These are phyloP conservation scores for Ballota nigra DNA, from an alignment of 257 asterid species.

Conservation along the genomic window DNA sequence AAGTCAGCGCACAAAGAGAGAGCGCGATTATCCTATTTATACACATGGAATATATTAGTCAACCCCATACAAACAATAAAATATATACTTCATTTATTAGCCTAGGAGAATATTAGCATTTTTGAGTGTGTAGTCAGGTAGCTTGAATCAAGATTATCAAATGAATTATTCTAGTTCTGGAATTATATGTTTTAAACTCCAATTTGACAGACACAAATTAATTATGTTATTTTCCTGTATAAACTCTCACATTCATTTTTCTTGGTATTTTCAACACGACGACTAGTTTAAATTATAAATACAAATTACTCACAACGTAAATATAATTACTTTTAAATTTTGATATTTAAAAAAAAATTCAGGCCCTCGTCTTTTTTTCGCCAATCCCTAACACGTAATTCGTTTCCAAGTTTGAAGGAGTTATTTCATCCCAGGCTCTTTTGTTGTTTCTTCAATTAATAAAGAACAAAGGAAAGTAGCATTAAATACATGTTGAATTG, in stretches of 20 bases:
- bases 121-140: not conserved
- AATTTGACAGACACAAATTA: not conserved
- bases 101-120: not conserved
- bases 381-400: no score
- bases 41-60: slow-evolving; percentile 19
- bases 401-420: not conserved
- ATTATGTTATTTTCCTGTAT: not conserved
- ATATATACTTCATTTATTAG: slow-evolving; percentile 5
- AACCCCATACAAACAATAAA: not conserved
- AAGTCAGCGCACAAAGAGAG: slow-evolving; percentile 15
- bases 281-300: no score
- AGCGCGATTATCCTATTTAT: slow-evolving; percentile 19
- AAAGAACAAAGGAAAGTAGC: not conserved
- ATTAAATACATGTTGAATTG: not conserved
- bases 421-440: slow-evolving; percentile 11
- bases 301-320: no score
- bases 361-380: no score
- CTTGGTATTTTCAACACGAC: no score
- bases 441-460: not conserved
- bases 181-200: not conserved
- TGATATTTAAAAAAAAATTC: no score
- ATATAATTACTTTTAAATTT: no score
- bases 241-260: not conserved
- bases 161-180: not conserved
- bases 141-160: not conserved